Conservation (phyloP, 108 stramenopile genomes). For the Cafeteria roenbergensis region DNA sequence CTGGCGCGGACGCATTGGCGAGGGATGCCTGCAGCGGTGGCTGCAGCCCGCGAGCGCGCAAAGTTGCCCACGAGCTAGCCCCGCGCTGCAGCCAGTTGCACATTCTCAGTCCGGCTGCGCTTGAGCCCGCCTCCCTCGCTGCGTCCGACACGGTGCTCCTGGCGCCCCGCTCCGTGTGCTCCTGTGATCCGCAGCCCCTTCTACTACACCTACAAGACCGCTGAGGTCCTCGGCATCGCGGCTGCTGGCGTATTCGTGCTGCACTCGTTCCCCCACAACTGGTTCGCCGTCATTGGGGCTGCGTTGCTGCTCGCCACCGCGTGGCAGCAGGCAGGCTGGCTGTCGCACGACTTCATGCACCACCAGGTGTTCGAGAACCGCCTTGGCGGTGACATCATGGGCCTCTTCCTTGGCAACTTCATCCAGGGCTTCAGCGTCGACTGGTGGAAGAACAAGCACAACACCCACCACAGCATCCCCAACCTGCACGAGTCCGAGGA, state of each 20-base stretch:
- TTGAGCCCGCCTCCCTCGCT: too few relatives aligned
- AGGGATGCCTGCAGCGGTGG: too few relatives aligned
- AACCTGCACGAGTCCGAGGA: conserved; percentile 66
- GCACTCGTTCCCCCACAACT: neutral
- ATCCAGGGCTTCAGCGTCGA: conserved; percentile 61
- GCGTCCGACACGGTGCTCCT: too few relatives aligned
- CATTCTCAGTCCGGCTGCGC: too few relatives aligned
- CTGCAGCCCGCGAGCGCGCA: too few relatives aligned
- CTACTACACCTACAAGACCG: conserved; percentile 27
- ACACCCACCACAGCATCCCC: conserved; percentile 94
- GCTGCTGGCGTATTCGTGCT: conserved; percentile 1
- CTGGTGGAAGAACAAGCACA: conserved; percentile 67
- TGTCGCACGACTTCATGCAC: conserved; percentile 92
- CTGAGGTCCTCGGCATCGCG: conserved; percentile 10
- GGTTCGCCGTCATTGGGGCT: conserved; percentile 4
- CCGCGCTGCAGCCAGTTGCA: too few relatives aligned
- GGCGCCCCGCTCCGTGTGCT: too few relatives aligned
- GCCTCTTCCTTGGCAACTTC: conserved; percentile 82
- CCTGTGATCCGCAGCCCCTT: conserved; percentile 33
- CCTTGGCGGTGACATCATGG: conserved; percentile 71
- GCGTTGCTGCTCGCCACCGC: conserved; percentile 79
- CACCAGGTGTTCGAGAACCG: conserved; percentile 90
- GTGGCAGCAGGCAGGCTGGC: conserved; percentile 99
- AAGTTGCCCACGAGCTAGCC: too few relatives aligned
- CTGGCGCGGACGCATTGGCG: too few relatives aligned